Evolutionary conservation across 225 moss, liverwort and hornwort species (phyloP), one percentile per base, ranked within the genome.

Genomic region (Pleurozium schreberi): DNA sequence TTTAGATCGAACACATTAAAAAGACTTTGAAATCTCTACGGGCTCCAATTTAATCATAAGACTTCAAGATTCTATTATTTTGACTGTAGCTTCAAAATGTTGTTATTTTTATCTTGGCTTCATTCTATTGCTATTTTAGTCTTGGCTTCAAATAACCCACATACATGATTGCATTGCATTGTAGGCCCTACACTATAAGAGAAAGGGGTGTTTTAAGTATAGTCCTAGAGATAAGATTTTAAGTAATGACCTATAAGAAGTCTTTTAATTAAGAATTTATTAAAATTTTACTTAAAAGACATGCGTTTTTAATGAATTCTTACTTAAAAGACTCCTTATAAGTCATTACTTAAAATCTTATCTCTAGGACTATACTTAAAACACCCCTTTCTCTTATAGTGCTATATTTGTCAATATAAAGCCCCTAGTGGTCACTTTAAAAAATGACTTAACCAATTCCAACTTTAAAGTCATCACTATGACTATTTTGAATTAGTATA

Each of bases 391-490:
- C n/a, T n/a, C n/a, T n/a, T n/a, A n/a, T n/a, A n/a, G n/a, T n/a
- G n/a, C n/a, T n/a, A 49, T 28, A 49, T 49, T 47, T 75, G 1
- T 49, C 18, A 31, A 31, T 49, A 19, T 0, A 31, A 10, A 10
- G 6, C 0, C 18, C 4, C 10, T 11, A 31, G 3, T 31, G 11
- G 7, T 31, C 18, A 43, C 2, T 31, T 4, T 4, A 75, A 74
- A 75, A 6, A 49, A 49, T 4, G 4, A 7, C 2, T 18, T 30
- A 31, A 31, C 1, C 31, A 11, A 7, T 31, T 49, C 3, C 0
- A 2, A 18, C 3, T 18, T 47, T 18, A 18, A 4, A 1, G 18
- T 18, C 30, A 73, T 31, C 1, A 47, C 1, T 30, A 47, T 0
- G 47, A 47, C 10, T 18, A 31, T 11, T 74, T 47, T 74, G 18